Conservation (phyloP, 2,329 filamentous ascomycete species). For the Diaporthe australafricana region DNA sequence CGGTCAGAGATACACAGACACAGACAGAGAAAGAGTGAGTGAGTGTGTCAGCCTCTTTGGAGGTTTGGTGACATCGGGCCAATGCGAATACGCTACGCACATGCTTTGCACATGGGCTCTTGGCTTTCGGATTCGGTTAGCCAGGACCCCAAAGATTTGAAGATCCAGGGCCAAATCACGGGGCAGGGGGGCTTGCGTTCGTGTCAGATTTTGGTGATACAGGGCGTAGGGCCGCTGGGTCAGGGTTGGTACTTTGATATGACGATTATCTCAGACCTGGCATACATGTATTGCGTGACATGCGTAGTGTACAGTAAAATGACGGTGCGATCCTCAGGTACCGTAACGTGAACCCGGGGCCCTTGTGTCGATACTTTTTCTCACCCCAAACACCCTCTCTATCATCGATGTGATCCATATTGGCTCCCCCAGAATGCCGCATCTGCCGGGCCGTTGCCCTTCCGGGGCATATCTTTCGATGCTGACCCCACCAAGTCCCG, state of each 20-base stretch:
- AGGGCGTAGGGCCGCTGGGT: conserved; percentile 13
- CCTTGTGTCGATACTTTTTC: background rate
- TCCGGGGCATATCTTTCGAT: conserved; percentile 1
- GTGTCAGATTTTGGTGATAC: background rate
- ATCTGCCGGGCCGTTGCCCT: background rate
- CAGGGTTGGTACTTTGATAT: conserved; percentile 25
- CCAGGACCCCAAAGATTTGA: conserved; percentile 15
- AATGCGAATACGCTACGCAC: conserved; percentile 7
- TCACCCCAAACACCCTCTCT: background rate
- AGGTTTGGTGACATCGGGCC: background rate
- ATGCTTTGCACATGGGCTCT: background rate
- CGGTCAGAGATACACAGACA: background rate
- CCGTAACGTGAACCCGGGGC: background rate
- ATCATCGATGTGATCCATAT: background rate
- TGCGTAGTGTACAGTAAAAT: background rate
- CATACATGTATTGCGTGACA: conserved; percentile 9
- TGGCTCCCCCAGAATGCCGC: background rate
- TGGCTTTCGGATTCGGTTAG: conserved; percentile 23
- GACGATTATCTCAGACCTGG: conserved; percentile 6
- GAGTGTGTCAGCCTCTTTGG: conserved; percentile 13
- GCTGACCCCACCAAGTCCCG: background rate
- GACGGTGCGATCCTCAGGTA: background rate
- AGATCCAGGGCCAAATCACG: conserved; percentile 4
- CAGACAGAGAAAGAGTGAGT: background rate
- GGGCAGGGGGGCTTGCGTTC: background rate